These are phyloP conservation scores for Acer campestre DNA, from an alignment of 345 rosid genomes.

Conservation along the genomic window DNA sequence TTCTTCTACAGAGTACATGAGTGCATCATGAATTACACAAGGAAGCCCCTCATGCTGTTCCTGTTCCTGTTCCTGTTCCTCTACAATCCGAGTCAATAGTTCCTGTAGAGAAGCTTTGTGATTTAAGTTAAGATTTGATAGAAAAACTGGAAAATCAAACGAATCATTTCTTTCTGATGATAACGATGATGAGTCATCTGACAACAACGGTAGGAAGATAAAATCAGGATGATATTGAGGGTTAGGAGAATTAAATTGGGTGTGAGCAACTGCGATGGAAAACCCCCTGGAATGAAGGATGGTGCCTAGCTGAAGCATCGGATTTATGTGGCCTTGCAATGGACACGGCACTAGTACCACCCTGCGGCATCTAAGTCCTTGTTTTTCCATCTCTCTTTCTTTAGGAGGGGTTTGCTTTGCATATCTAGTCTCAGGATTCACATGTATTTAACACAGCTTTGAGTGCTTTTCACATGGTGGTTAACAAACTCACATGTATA, in stretches of 20 bases:
- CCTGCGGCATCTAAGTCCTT: too few relatives aligned
- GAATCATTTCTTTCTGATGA: background rate
- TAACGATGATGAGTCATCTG: conserved; percentile 31
- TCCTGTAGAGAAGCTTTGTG: conserved; percentile 2
- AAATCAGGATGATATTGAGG: conserved; percentile 37
- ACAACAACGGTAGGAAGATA: conserved; percentile 26
- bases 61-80: background rate
- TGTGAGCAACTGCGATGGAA: conserved; percentile 53
- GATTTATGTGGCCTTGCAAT: conserved; percentile 50
- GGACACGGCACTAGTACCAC: too few relatives aligned
- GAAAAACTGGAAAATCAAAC: too few relatives aligned
- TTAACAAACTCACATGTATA: too few relatives aligned
- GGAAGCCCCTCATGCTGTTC: background rate
- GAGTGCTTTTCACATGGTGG: too few relatives aligned
- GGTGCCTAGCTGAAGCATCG: conserved; percentile 65
- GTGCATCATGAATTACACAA: conserved; percentile 15
- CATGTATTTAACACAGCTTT: too few relatives aligned
- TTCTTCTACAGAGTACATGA: conserved; percentile 24
- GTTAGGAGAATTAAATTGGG: conserved; percentile 39
- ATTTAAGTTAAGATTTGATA: too few relatives aligned
- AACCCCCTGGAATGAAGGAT: conserved; percentile 58
- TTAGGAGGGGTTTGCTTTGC: too few relatives aligned
- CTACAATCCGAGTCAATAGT: background rate
- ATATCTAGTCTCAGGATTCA: too few relatives aligned
- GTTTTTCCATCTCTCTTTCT: too few relatives aligned